Evolutionary conservation across 768 basidiomycete species (phyloP).

Genomic region (Phlebiopsis flavidoalba): DNA sequence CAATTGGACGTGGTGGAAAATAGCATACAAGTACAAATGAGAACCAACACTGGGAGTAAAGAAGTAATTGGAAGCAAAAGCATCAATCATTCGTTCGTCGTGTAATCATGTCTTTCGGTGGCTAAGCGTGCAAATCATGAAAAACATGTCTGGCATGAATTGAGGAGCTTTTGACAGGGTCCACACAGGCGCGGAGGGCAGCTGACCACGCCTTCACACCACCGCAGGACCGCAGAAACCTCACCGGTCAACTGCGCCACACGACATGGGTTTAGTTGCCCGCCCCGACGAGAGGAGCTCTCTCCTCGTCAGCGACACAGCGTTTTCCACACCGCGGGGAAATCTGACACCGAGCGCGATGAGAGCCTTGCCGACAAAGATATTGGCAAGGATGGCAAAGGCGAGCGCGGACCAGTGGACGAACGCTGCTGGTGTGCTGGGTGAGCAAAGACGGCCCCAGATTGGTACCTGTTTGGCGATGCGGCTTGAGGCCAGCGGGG

Average conservation of each 20-base stretch:
- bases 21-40: neutral
- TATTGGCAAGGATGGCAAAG: conserved; percentile 77
- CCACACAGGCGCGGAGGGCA: neutral
- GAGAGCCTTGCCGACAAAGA: conserved; percentile 80
- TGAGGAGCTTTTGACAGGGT: neutral
- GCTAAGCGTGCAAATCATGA: too few relatives aligned
- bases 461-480: conserved; percentile 95
- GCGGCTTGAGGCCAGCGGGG: conserved; percentile 83
- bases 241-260: neutral
- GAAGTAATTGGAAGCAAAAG: neutral
- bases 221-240: neutral
- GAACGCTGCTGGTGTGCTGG: conserved; percentile 59
- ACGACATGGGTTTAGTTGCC: conserved; percentile 6
- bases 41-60: neutral
- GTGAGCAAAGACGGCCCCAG: conserved; percentile 85
- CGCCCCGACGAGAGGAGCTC: conserved; percentile 75
- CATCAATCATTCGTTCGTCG: neutral
- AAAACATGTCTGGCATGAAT: neutral
- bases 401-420: conserved; percentile 88
- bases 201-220: neutral
- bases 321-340: conserved; percentile 33
- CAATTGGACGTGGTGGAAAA: neutral
- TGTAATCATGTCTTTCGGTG: neutral
- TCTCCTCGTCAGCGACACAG: conserved; percentile 77
- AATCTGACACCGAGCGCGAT: conserved; percentile 46